A percentile compares a stretch with the other conserved stretches of the same genome.
phyloP scores from a whole-genome alignment of 495 filamentous ascomycete genomes.

The Penicillium coprophilum region DNA sequence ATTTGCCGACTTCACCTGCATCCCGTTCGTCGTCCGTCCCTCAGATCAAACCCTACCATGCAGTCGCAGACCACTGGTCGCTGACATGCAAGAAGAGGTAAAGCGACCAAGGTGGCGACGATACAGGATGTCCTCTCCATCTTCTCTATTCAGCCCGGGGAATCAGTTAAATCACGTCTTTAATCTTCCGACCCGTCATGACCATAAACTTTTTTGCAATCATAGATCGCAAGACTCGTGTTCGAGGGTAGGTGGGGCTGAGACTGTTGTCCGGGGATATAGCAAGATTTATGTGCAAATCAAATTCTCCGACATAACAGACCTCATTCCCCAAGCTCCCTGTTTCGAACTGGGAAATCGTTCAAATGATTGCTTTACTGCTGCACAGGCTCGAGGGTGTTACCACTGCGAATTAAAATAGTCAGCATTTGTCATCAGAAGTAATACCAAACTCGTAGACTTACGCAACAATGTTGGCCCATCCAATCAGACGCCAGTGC shows the following conservation, averaged over 20 bases:
- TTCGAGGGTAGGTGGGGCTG: slow-evolving; percentile 13
- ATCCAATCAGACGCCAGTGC: slow-evolving; percentile 98
- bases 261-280: slow-evolving; percentile 10
- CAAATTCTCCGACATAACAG: slow-evolving; percentile 11
- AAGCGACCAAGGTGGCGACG: slow-evolving; percentile 18
- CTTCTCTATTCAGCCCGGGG: slow-evolving; percentile 30
- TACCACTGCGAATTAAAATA: slow-evolving; percentile 38
- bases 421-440: slow-evolving; percentile 21
- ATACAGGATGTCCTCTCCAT: slow-evolving; percentile 17
- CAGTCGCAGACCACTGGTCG: slow-evolving; percentile 7
- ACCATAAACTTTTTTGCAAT: slow-evolving; percentile 35
- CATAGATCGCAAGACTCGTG: slow-evolving; percentile 25
- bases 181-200: slow-evolving; percentile 36
- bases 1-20: slow-evolving; percentile 29
- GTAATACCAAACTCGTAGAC: slow-evolving; percentile 25
- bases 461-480: slow-evolving; percentile 86
- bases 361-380: slow-evolving; percentile 37
- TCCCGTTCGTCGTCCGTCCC: slow-evolving; percentile 24
- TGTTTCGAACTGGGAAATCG: slow-evolving; percentile 21
- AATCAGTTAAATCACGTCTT: slow-evolving; percentile 37
- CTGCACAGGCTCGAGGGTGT: slow-evolving; percentile 53
- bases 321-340: slow-evolving; percentile 10
- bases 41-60: slow-evolving; percentile 12
- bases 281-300: slow-evolving; percentile 6
- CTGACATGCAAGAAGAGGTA: slow-evolving; percentile 12